phyloP scores from a whole-genome alignment of 148 eudicot species.

The Vaccinium macrocarpon region DNA sequence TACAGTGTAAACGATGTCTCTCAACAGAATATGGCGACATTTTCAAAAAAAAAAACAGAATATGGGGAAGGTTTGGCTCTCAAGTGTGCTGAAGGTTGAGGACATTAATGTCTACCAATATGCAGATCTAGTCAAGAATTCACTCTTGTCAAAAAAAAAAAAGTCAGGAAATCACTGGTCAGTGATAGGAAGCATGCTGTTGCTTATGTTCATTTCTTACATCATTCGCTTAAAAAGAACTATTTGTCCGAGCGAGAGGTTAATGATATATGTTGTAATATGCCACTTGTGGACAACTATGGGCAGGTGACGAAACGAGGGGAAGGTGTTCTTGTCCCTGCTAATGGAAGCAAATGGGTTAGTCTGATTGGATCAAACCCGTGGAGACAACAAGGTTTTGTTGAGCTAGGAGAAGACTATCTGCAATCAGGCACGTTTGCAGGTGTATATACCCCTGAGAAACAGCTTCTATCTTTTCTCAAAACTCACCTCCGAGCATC shows the following conservation, averaged over 20 bases:
- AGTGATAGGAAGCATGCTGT: constrained; percentile 15
- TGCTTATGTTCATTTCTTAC: constrained; percentile 23
- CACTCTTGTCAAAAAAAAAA: too few species aligned
- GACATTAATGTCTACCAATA: constrained; percentile 17
- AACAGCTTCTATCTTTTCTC: constrained; percentile 37
- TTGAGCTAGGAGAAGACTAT: constrained; percentile 56
- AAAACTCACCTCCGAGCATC: constrained; percentile 31
- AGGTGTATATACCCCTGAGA: constrained; percentile 23
- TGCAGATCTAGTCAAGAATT: constrained; percentile 6
- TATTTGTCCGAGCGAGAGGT: constrained; percentile 19
- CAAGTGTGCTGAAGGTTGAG: constrained; percentile 9
- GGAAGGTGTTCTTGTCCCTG: constrained; percentile 51
- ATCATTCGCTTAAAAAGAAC: constrained; percentile 12
- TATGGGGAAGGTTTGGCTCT: constrained; percentile 27
- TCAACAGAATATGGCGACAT: too few species aligned
- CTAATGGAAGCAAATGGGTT: constrained; percentile 60
- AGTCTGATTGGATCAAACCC: constrained; percentile 53
- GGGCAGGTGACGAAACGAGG: constrained; percentile 21
- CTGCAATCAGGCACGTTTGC: constrained; percentile 29
- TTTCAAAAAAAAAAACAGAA: too few species aligned
- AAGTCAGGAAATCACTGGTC: too few species aligned
- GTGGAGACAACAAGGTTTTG: constrained; percentile 41
- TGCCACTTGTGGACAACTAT: constrained; percentile 49
- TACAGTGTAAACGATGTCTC: constrained; percentile 25
- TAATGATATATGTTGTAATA: constrained; percentile 17